Conservation (phyloP, 2,329 filamentous ascomycete species). For the Pyricularia sp. region DNA sequence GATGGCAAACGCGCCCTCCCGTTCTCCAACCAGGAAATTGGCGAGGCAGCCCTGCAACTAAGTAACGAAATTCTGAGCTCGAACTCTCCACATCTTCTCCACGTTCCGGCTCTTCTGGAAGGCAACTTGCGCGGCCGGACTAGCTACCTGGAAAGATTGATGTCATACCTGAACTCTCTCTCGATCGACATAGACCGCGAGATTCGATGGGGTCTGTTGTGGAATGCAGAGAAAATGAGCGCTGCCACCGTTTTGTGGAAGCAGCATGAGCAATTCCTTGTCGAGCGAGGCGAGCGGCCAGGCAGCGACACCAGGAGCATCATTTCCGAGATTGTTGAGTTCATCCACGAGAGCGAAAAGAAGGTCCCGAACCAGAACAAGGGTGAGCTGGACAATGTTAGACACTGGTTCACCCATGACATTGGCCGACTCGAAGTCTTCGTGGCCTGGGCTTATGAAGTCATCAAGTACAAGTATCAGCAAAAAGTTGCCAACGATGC, state of each 20-base stretch:
- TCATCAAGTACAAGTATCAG: conserved; percentile 63
- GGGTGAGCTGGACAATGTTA: conserved; percentile 68
- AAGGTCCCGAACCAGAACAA: conserved; percentile 52
- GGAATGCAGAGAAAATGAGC: conserved; percentile 82
- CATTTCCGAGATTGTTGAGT: conserved; percentile 64
- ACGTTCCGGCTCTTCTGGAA: conserved; percentile 66
- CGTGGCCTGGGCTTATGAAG: conserved; percentile 69
- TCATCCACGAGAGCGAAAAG: conserved; percentile 69
- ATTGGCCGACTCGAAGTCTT: conserved; percentile 64
- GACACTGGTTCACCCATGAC: conserved; percentile 81
- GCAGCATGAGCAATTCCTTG: conserved; percentile 61
- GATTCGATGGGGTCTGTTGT: conserved; percentile 73
- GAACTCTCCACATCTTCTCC: conserved; percentile 63
- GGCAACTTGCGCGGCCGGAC: conserved; percentile 68
- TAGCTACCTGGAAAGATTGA: conserved; percentile 66
- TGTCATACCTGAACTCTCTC: conserved; percentile 58
- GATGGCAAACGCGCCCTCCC: conserved; percentile 55
- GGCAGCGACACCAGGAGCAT: conserved; percentile 49
- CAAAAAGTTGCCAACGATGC: conserved; percentile 47
- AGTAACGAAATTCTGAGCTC: conserved; percentile 78
- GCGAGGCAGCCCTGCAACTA: conserved; percentile 65
- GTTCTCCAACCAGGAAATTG: conserved; percentile 63
- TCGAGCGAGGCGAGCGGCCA: conserved; percentile 38
- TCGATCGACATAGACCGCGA: conserved; percentile 56
- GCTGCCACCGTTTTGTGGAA: conserved; percentile 75